These are phyloP conservation scores for Hordeum pubiflorum DNA, from an alignment of 202 grass and related monocot species.

Conservation along the genomic window DNA sequence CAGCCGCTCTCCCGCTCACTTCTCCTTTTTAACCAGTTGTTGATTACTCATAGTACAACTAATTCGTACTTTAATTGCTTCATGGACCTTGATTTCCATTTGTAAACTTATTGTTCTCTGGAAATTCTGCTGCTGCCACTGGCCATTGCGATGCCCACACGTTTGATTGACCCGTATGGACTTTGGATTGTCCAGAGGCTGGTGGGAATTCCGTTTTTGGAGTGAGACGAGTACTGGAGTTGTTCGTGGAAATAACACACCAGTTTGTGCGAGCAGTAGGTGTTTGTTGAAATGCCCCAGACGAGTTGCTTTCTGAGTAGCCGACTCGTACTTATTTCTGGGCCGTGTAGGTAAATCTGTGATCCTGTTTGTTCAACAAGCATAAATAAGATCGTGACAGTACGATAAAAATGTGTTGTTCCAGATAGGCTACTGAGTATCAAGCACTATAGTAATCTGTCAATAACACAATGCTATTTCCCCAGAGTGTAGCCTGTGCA, in stretches of 20 bases:
- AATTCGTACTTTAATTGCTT: background rate
- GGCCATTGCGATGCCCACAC: background rate
- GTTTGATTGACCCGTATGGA: background rate
- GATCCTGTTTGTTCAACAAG: background rate
- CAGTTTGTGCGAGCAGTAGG: background rate
- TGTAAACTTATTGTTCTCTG: background rate
- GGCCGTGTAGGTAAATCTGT: background rate
- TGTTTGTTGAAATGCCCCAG: conserved; percentile 42
- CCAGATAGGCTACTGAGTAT: background rate
- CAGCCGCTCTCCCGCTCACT: no score
- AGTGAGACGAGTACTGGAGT: background rate
- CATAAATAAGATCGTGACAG: background rate
- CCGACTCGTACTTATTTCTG: background rate
- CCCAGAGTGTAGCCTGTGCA: background rate
- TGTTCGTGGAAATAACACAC: background rate
- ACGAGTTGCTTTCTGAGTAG: background rate
- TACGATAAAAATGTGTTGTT: background rate
- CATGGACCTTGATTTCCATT: background rate
- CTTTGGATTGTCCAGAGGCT: background rate
- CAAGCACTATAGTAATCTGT: background rate
- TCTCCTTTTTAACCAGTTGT: background rate
- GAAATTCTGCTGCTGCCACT: background rate
- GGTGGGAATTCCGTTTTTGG: background rate
- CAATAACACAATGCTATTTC: background rate
- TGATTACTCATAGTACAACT: background rate